Percentiles rank a stretch among this genome's conserved stretches.
Conservation (phyloP, 2,329 filamentous ascomycete genomes). For the Magnaporthales sp. region DNA sequence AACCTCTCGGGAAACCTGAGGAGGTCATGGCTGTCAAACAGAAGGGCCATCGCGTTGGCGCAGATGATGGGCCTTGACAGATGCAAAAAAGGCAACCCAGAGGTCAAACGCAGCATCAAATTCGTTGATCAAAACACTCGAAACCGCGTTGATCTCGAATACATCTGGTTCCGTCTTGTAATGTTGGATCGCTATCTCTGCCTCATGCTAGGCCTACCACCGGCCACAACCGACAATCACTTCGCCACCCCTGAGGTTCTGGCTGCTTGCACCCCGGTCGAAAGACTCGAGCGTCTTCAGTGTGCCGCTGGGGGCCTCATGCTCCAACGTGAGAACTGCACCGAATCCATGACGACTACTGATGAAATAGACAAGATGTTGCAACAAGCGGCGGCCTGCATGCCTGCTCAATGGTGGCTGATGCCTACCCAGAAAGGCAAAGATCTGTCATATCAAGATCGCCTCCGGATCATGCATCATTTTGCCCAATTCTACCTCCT, state of each 20-base stretch:
- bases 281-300: conserved; percentile 26
- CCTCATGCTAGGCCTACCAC: conserved; percentile 36
- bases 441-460: not conserved
- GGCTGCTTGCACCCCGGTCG: conserved; percentile 18
- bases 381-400: conserved; percentile 22
- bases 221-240: conserved; percentile 20
- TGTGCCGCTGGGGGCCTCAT: conserved; percentile 25
- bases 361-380: conserved; percentile 28
- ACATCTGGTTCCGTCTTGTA: conserved; percentile 37
- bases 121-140: conserved; percentile 18
- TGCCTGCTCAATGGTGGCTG: conserved; percentile 35
- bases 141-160: conserved; percentile 20
- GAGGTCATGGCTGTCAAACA: conserved; percentile 33
- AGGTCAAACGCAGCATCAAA: conserved; percentile 9
- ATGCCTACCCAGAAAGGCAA: conserved; percentile 13
- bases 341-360: conserved; percentile 19
- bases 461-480: conserved; percentile 28
- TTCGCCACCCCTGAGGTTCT: conserved; percentile 20
- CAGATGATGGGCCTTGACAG: conserved; percentile 12
- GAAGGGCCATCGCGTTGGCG: conserved; percentile 29
- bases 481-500: conserved; percentile 33
- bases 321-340: conserved; percentile 24
- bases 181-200: conserved; percentile 37
- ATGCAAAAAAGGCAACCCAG: conserved; percentile 4
- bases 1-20: conserved; percentile 37